A percentile compares a stretch with the other conserved stretches of the same genome.
Conservation (phyloP, 2,329 filamentous ascomycete species). For the Peltaster fructicola region DNA sequence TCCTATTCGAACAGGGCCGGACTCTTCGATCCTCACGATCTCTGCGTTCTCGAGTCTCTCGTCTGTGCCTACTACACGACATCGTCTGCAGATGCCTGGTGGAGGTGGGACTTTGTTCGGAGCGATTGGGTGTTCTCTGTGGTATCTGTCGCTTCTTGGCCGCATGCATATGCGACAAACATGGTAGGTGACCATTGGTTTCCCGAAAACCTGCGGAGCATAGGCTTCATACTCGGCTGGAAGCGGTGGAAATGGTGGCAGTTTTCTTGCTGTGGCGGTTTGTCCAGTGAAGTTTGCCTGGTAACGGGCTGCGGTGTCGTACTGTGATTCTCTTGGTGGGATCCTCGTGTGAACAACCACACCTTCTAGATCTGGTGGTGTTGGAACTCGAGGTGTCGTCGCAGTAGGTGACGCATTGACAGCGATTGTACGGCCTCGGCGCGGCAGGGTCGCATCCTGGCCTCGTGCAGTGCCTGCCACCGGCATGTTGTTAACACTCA, state of each 20-base stretch:
- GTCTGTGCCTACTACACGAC: conserved; percentile 12
- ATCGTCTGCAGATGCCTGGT: conserved; percentile 18
- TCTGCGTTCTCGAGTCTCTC: conserved; percentile 7
- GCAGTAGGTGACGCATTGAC: too few relatives aligned
- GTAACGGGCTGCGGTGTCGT: too few relatives aligned
- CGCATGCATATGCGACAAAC: conserved; percentile 18
- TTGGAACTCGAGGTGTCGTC: too few relatives aligned
- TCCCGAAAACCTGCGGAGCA: not conserved
- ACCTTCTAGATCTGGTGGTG: too few relatives aligned
- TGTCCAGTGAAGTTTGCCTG: too few relatives aligned
- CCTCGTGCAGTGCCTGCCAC: too few relatives aligned
- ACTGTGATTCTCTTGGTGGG: too few relatives aligned
- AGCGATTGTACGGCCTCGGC: too few relatives aligned
- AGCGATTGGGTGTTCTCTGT: conserved; percentile 17
- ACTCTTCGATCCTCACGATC: conserved; percentile 9
- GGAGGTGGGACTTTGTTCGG: conserved; percentile 15
- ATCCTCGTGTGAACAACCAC: too few relatives aligned
- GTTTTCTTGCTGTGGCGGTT: too few relatives aligned
- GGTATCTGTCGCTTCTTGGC: conserved; percentile 17
- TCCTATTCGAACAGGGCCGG: conserved; percentile 12
- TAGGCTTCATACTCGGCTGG: conserved; percentile 1
- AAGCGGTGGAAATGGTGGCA: conserved; percentile 12
- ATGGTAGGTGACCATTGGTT: conserved; percentile 14
- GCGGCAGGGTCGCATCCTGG: too few relatives aligned
- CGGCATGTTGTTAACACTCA: too few relatives aligned